Evolutionary conservation across 108 stramenopile genomes (phyloP), one percentile per base, ranked within the genome.

Genomic region (Nitzschia palea): DNA sequence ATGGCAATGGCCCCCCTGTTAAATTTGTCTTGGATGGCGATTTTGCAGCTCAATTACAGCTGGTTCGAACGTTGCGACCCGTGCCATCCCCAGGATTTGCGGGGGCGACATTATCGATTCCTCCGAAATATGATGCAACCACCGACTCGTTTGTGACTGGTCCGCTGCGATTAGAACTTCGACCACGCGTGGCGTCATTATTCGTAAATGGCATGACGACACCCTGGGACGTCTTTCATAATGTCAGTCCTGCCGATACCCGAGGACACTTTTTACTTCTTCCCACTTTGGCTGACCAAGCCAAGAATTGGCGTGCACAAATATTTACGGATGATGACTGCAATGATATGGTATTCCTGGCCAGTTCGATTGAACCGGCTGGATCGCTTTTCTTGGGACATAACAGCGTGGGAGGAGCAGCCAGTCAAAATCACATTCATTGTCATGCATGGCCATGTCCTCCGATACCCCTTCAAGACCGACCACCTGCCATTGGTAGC

Each of bases 391-490:
- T 78, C 28, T 1, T 86, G 25, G 67, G 79, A 30, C 83, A 76
- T 61, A 86, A 86, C 58, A 62, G 62, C 27, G 81, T 86, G n/a
- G 77, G 85, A 27, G 85, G 79, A 2, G 85, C 77, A 30, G 85
- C 85, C 20, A 65, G 55, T 25, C 85, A 86, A 65, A 86, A 86
- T 74, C 85, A 86, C 47, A 77, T 82, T 55, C 85, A 86, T 62
- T 68, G 68, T 48, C 85, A 86, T 55, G 68, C 62, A 3, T 83
- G 86, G 82, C 67, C 79, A 6, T 55, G 48, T 44, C 84, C 84
- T 14, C 76, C 78, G 25, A 25, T 79, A 15, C 67, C 74, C 12
- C 55, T 79, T 6, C 37, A 43, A 28, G 55, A 50, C 9, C 15
- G 47, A 48, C 37, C 37, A 40, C 6, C 10, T 12, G 6, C 37